These are phyloP conservation scores for Saturnispora saitoi DNA, from an alignment of 805 yeast species.

Conservation along the genomic window DNA sequence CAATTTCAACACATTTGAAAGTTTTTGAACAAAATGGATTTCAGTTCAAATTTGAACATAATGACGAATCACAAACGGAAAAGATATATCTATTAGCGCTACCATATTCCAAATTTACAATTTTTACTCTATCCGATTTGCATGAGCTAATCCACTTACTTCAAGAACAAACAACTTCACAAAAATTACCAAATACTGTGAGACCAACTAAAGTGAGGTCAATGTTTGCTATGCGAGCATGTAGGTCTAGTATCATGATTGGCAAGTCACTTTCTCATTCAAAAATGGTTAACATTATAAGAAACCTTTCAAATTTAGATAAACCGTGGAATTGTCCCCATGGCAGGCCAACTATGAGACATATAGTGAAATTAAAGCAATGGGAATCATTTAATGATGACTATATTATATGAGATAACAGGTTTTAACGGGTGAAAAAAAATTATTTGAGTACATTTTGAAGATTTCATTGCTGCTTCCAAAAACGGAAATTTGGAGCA, in stretches of 20 bases:
- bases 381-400: slow-evolving; percentile 40
- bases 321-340: slow-evolving; percentile 98
- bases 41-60: slow-evolving; percentile 41
- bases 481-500: slow-evolving; percentile 23
- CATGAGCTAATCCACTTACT: slow-evolving; percentile 67
- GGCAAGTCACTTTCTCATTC: slow-evolving; percentile 56
- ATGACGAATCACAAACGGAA: slow-evolving; percentile 30
- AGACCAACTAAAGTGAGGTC: slow-evolving; percentile 72
- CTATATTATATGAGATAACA: slow-evolving; percentile 19
- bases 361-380: slow-evolving; percentile 53
- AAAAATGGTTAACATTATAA: slow-evolving; percentile 63
- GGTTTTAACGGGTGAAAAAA: background rate
- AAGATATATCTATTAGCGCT: slow-evolving; percentile 49
- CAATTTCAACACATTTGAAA: slow-evolving; percentile 50
- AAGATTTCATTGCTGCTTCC: slow-evolving; percentile 21
- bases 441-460: background rate
- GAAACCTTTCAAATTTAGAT: slow-evolving; percentile 59
- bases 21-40: slow-evolving; percentile 75
- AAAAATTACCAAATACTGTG: slow-evolving; percentile 19
- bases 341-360: slow-evolving; percentile 96
- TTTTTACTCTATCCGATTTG: slow-evolving; percentile 63
- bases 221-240: slow-evolving; percentile 92
- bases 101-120: slow-evolving; percentile 64
- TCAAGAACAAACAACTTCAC: slow-evolving; percentile 34
- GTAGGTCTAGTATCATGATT: slow-evolving; percentile 89